Evolutionary conservation across 2,329 filamentous ascomycete species (phyloP).

Genomic region (Didymosphaeria variabile): DNA sequence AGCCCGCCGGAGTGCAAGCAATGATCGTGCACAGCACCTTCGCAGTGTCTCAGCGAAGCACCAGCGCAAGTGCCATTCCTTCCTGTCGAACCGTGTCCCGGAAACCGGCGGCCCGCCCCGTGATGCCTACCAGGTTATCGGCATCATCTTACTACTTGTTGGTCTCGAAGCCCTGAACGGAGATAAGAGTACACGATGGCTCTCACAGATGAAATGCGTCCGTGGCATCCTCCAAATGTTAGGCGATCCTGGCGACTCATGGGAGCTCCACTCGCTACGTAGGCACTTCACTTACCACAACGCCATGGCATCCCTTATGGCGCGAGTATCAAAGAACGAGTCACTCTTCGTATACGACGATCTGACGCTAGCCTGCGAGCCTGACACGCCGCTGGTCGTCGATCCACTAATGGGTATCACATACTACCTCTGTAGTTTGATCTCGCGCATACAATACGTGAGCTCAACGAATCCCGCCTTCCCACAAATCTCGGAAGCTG

Average conservation of each 20-base stretch:
- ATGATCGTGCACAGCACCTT: constrained; percentile 41
- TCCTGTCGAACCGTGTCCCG: constrained; percentile 42
- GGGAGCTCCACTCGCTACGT: constrained; percentile 46
- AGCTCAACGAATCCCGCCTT: constrained; percentile 44
- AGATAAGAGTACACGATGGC: constrained; percentile 44
- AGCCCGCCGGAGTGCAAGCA: constrained; percentile 37
- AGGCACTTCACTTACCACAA: constrained; percentile 50
- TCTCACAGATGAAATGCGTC: constrained; percentile 46
- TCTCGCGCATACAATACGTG: constrained; percentile 46
- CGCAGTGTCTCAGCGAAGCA: constrained; percentile 41
- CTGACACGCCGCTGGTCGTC: constrained; percentile 37
- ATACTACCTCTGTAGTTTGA: constrained; percentile 45
- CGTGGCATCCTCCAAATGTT: constrained; percentile 41
- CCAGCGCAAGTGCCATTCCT: constrained; percentile 44
- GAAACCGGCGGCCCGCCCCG: constrained; percentile 33
- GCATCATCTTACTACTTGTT: constrained; percentile 44
- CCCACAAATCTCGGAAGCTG: constrained; percentile 43
- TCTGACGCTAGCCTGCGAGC: constrained; percentile 27
- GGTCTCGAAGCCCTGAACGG: constrained; percentile 48
- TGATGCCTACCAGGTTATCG: constrained; percentile 46
- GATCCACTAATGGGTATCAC: constrained; percentile 49
- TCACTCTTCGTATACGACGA: constrained; percentile 29
- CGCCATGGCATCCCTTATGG: constrained; percentile 47
- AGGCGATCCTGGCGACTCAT: constrained; percentile 34
- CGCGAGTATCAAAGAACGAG: constrained; percentile 33